Evolutionary conservation across 1,284 basidiomycete genomes (phyloP), one percentile per base, ranked within the genome.

Genomic region (Apiotrichum mycotoxinovorans): DNA sequence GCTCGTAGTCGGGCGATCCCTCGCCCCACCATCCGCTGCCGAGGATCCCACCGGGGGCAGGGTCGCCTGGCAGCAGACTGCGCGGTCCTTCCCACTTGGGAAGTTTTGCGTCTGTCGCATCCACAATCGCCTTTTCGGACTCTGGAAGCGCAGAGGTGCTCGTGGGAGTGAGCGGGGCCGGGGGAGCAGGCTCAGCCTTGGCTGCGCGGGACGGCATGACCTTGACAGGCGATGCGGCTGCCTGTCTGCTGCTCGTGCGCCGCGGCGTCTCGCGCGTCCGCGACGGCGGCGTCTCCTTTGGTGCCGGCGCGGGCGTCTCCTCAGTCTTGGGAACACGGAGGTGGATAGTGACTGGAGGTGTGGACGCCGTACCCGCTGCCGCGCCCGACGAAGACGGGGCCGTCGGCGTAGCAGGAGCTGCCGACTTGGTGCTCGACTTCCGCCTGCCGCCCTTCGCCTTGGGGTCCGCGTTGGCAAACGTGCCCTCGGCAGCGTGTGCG

Each of bases 1-100:
- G 53, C 54, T 67, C 68, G 43, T 61, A 66, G 23, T 70, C 63
- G 2, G 64, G 66, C 17, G 62, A 64, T 9, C 65, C 73, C 46
- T 77, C 74, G 9, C 73, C 73, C 63, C 70, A 75, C 75, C 73
- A 75, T 10, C 75, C 75, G 48, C 68, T 72, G 14, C 75, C 74
- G 3, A 60, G 64, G 12, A 76, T 62, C 5, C 73, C 71, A 12
- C 64, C 71, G 3, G 64, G 54, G 1, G 62, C 50, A 0, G 65
- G 55, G 22, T 66, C 60, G 10, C 70, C 71, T 1, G 66, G 63
- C 1, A 76, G 50, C 15, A 64, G 55, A 14, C 56, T 59, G 41
- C 67, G 52, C 10, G 75, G 72, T 7, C 75, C 77, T 9, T 59
- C 41, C 74, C 75, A 77, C 34, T 62, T 61, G 1, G 70, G 66